phyloP scores from a whole-genome alignment of 805 yeast species.

The Cyberlindnera maritima region DNA sequence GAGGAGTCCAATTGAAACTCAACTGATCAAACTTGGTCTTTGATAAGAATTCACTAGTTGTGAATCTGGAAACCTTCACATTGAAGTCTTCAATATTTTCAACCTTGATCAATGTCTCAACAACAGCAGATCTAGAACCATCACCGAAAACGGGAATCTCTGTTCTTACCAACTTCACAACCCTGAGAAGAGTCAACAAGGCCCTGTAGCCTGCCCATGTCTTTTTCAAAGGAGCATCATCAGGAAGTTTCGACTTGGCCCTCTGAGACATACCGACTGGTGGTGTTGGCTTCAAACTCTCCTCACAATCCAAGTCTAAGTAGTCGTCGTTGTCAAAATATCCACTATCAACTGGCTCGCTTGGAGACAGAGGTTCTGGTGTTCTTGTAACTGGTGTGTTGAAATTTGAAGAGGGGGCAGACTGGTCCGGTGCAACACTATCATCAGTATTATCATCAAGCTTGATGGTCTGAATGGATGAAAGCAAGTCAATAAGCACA shows the following conservation, averaged over 20 bases:
- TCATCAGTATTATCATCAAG: slow-evolving; percentile 1
- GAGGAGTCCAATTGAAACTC: slow-evolving; percentile 58
- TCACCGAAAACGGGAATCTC: slow-evolving; percentile 31
- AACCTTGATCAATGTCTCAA: slow-evolving; percentile 38
- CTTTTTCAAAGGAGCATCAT: slow-evolving; percentile 44
- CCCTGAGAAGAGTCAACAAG: slow-evolving; percentile 37
- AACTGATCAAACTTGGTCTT: slow-evolving; percentile 44
- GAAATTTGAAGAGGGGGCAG: background rate
- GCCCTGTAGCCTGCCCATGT: slow-evolving; percentile 56
- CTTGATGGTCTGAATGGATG: slow-evolving; percentile 4
- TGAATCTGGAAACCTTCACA: slow-evolving; percentile 22
- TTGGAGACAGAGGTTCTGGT: slow-evolving; percentile 10
- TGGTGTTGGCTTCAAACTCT: slow-evolving; percentile 44
- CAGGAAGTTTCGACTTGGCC: slow-evolving; percentile 52
- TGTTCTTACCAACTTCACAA: slow-evolving; percentile 29
- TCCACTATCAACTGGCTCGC: slow-evolving; percentile 3
- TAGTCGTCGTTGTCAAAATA: slow-evolving; percentile 12
- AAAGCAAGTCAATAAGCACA: slow-evolving; percentile 22
- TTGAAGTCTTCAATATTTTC: slow-evolving; percentile 34
- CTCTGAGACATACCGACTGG: slow-evolving; percentile 61
- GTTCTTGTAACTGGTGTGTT: slow-evolving; percentile 10
- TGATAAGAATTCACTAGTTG: slow-evolving; percentile 41
- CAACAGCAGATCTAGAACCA: slow-evolving; percentile 25
- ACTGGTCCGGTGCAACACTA: slow-evolving; percentile 7
- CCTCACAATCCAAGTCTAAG: slow-evolving; percentile 29